phyloP scores from a whole-genome alignment of 1,139 yeast species.

The Yamadazyma diospyri region DNA sequence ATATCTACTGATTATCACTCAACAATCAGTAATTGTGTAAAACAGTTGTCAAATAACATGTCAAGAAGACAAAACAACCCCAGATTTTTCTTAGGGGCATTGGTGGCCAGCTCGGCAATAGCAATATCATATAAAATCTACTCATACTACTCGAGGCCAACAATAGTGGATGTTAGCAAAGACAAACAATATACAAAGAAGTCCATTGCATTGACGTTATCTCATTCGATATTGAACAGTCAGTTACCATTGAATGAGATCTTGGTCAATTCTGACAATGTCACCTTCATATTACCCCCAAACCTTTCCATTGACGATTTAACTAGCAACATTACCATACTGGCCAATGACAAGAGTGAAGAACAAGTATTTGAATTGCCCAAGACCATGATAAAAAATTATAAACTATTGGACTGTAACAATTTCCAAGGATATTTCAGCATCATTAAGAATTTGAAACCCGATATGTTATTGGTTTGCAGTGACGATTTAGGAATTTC shows the following conservation, averaged over 20 bases:
- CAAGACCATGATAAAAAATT: conserved; percentile 27
- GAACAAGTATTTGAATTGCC: conserved; percentile 13
- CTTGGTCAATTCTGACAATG: conserved; percentile 35
- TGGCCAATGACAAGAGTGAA: conserved; percentile 13
- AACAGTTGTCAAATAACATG: conserved; percentile 9
- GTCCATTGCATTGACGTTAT: conserved; percentile 42
- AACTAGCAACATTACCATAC: conserved; percentile 13
- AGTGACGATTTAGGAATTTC: conserved; percentile 43
- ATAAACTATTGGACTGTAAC: conserved; percentile 39
- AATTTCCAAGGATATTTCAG: conserved; percentile 44
- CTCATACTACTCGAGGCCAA: conserved; percentile 15
- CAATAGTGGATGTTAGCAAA: conserved; percentile 4
- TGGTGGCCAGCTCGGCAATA: conserved; percentile 36
- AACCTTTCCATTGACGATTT: conserved; percentile 42
- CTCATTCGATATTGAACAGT: conserved; percentile 39
- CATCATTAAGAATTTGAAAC: conserved; percentile 39
- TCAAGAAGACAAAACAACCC: conserved; percentile 24
- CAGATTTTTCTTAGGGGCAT: conserved; percentile 31
- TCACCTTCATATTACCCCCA: conserved; percentile 48
- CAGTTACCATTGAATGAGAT: conserved; percentile 40
- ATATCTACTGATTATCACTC: too few species aligned
- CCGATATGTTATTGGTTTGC: conserved; percentile 42
- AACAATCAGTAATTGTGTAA: not conserved
- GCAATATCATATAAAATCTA: conserved; percentile 35
- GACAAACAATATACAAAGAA: conserved; percentile 27